A percentile compares a stretch with the other conserved stretches of the same genome.
These are phyloP conservation scores for Salix suchowensis DNA, from an alignment of 345 rosid species.

Conservation along the genomic window DNA sequence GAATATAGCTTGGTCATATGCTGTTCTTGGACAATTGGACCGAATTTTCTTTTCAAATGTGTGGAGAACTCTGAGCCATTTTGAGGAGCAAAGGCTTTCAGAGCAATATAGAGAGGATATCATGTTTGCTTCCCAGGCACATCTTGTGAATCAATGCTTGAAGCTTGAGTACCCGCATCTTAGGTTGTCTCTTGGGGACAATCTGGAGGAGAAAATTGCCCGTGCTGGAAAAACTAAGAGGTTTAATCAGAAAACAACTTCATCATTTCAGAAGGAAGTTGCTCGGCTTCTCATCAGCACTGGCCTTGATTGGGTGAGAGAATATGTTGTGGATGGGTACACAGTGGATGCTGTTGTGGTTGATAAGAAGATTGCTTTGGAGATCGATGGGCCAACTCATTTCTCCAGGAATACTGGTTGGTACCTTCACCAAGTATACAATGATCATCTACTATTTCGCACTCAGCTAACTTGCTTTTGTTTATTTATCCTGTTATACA, in stretches of 20 bases:
- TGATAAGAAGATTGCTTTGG: slow-evolving; percentile 78
- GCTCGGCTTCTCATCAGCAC: slow-evolving; percentile 75
- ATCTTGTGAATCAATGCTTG: slow-evolving; percentile 80
- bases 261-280: slow-evolving; percentile 90
- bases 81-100: slow-evolving; percentile 76
- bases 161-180: slow-evolving; percentile 79
- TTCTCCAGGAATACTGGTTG: slow-evolving; percentile 81
- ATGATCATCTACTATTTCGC: background rate
- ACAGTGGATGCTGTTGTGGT: slow-evolving; percentile 74
- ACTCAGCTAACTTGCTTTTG: background rate
- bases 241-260: slow-evolving; percentile 76
- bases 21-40: slow-evolving; percentile 72
- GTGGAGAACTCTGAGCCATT: slow-evolving; percentile 55
- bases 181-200: slow-evolving; percentile 43
- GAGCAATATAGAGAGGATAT: slow-evolving; percentile 85
- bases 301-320: slow-evolving; percentile 85
- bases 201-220: slow-evolving; percentile 62
- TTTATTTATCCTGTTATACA: background rate
- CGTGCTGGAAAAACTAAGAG: slow-evolving; percentile 72
- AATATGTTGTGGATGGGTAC: slow-evolving; percentile 66
- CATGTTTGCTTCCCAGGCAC: slow-evolving; percentile 85
- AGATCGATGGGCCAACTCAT: slow-evolving; percentile 93
- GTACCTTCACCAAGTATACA: slow-evolving; percentile 16
- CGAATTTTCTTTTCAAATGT: slow-evolving; percentile 57
- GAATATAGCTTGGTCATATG: slow-evolving; percentile 94